These are phyloP conservation scores for Imleria badia DNA, from an alignment of 768 basidiomycete species.

Conservation along the genomic window DNA sequence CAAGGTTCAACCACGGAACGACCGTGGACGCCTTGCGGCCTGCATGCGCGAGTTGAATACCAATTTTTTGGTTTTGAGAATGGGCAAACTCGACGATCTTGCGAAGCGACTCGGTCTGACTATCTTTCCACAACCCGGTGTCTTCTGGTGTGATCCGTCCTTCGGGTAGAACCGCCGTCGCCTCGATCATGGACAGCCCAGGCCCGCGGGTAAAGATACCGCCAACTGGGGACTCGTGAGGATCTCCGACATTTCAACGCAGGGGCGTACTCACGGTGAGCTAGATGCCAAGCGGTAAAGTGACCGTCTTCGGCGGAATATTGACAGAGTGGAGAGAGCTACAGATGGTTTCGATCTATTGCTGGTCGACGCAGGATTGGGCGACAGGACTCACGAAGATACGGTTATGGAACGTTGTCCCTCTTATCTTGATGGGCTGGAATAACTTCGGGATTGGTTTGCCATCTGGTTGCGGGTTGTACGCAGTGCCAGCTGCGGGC, in stretches of 20 bases:
- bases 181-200: conserved; percentile 63
- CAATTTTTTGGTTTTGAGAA: conserved; percentile 66
- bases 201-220: conserved; percentile 49
- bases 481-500: conserved; percentile 45
- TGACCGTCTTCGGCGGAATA: conserved; percentile 57
- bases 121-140: conserved; percentile 61
- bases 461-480: conserved; percentile 41
- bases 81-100: conserved; percentile 71
- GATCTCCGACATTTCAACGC: background rate
- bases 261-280: conserved; percentile 36
- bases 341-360: background rate
- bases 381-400: conserved; percentile 43
- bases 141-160: conserved; percentile 71
- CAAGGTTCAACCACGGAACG: conserved; percentile 57
- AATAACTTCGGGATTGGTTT: conserved; percentile 45
- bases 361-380: background rate
- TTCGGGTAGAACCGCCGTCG: conserved; percentile 58
- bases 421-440: conserved; percentile 54
- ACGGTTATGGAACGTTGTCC: conserved; percentile 52
- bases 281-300: conserved; percentile 55
- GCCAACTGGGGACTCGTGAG: conserved; percentile 33
- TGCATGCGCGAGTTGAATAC: conserved; percentile 73
- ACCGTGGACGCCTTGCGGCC: conserved; percentile 71
- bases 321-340: conserved; percentile 60
- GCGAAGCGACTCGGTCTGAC: conserved; percentile 46